phyloP scores from a whole-genome alignment of 164 flowering plant species.

The Liquidambar formosana region DNA sequence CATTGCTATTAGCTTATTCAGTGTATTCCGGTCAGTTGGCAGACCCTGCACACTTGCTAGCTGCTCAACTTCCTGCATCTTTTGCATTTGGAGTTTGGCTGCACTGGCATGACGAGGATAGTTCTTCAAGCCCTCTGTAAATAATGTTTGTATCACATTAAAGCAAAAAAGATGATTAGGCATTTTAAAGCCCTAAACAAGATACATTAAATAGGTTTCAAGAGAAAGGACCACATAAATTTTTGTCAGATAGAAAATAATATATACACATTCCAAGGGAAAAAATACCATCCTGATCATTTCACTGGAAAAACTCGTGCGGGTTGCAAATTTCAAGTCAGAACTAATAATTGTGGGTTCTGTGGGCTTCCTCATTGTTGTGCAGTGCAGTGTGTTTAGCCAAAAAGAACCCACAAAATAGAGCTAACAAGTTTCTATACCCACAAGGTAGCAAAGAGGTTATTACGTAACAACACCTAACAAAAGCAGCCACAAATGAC shows the following conservation, averaged over 20 bases:
- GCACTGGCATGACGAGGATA: slow-evolving; percentile 62
- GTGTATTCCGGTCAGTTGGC: slow-evolving; percentile 59
- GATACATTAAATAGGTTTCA: not conserved
- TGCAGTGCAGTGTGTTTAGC: too few species aligned
- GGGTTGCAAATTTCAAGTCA: not conserved
- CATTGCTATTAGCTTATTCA: slow-evolving; percentile 66
- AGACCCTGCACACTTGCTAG: slow-evolving; percentile 56
- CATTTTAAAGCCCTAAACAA: not conserved
- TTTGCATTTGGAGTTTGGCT: slow-evolving; percentile 65
- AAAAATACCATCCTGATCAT: not conserved
- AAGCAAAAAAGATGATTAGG: not conserved
- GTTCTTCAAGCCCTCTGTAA: slow-evolving; percentile 86
- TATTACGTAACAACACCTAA: not conserved
- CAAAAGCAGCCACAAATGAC: not conserved
- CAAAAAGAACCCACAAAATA: not conserved
- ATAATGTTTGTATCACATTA: not conserved
- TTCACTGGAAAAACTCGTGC: not conserved
- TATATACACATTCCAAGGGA: not conserved
- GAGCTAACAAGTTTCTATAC: not conserved
- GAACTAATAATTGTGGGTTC: not conserved
- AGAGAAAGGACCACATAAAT: not conserved
- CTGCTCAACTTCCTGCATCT: slow-evolving; percentile 82
- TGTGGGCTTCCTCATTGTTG: too few species aligned
- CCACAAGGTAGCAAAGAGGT: not conserved
- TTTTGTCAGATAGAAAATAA: too few species aligned